Base-by-base conservation (phyloP, 441 rosid species). In the Brassica balearica region DNA sequence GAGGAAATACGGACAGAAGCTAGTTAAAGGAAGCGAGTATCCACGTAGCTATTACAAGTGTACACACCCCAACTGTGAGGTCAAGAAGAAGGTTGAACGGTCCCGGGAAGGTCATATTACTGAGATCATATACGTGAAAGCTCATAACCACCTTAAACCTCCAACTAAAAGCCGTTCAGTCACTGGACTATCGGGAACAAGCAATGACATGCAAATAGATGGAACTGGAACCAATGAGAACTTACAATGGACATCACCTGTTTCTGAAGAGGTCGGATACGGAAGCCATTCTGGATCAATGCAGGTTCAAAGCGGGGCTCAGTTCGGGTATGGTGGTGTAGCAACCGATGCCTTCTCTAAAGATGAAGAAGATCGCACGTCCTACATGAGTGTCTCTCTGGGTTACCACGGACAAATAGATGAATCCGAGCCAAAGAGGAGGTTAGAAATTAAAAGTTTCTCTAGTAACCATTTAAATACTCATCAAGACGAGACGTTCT, bases 1-100 rank as follows among this genome's bases (percentile, higher is more conserved):
- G 94, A 81, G 91, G 8, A 51, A 51, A 51, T 51, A 51, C 56
- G 56, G 56, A 51, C 56, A 51, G 56, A 51, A 51, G 56, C 19
- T 51, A n/a, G 56, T 51, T 51, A 51, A 51, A 14, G 56, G 56
- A 51, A 51, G 56, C 17, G 56, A 51, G 56, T n/a, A 51, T 51
- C 56, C 56, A 51, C 19, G 56, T 51, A 51, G 56, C 56, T 51
- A 51, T 51, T 51, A 51, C 56, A 51, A 51, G 56, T 51, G 56
- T 8, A 51, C 56, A 5, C 56, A 51, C 56, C 56, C 19, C 2
- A 51, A 51, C 56, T 51, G 56, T 14, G 56, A n/a, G 56, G 56
- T 51, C 8, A 51, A 51, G 56, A 51, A 51, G 56, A 51, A 51
- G 56, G 56, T 51, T 51, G 56, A 51, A 51, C 56, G 56, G 56